Percentiles rank a stretch among this genome's conserved stretches.
Conservation (phyloP, 345 rosid species). For the Heritiera fomes region DNA sequence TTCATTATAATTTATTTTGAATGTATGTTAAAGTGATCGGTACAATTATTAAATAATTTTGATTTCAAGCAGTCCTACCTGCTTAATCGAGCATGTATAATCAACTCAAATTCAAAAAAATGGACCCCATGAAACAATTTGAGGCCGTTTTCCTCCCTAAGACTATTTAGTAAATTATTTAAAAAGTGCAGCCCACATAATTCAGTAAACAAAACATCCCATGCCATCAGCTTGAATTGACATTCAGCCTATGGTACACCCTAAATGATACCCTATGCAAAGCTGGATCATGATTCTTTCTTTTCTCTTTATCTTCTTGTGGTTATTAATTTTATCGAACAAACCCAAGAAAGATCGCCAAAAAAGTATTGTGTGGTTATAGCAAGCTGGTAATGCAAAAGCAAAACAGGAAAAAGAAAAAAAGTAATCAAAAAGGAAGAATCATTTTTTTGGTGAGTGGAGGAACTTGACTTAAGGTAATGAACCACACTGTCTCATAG, state of each 20-base stretch:
- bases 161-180: no score
- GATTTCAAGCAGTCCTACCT: no score
- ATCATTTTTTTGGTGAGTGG: slow-evolving; percentile 1
- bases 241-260: not conserved
- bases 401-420: no score
- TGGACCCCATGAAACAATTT: no score
- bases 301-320: not conserved
- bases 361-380: not conserved
- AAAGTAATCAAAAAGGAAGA: not conserved
- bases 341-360: not conserved
- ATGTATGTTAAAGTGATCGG: no score
- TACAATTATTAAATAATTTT: no score
- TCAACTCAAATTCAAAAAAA: no score
- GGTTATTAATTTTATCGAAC: not conserved
- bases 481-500: not conserved
- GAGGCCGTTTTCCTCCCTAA: no score
- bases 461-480: not conserved
- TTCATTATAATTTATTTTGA: no score
- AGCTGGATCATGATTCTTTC: not conserved
- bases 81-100: no score
- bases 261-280: not conserved
- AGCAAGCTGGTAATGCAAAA: not conserved
- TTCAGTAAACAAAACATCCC: not conserved
- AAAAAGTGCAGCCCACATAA: not conserved
- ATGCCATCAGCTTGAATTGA: not conserved